Conservation (phyloP, 2,329 filamentous ascomycete genomes). For the Aureobasidium sp. region DNA sequence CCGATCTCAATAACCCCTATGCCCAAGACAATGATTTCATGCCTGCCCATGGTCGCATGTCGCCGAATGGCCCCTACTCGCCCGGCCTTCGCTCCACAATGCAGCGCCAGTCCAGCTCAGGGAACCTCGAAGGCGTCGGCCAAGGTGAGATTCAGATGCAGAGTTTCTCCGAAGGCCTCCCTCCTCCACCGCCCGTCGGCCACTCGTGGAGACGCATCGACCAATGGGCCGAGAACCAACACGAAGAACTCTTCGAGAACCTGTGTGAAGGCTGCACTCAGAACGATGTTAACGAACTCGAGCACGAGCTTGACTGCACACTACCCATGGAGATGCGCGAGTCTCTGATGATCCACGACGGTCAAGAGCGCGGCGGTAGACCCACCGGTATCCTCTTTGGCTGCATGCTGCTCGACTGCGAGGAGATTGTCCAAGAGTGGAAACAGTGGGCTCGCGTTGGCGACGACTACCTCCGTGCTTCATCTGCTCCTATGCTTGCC, state of each 20-base stretch:
- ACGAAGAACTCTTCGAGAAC: slow-evolving; percentile 89
- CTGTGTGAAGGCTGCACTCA: slow-evolving; percentile 82
- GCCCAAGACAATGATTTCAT: slow-evolving; percentile 64
- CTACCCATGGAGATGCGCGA: slow-evolving; percentile 89
- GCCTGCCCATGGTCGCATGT: slow-evolving; percentile 73
- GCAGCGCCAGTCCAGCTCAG: slow-evolving; percentile 38
- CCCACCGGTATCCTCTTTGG: slow-evolving; percentile 91
- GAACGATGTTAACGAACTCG: slow-evolving; percentile 94
- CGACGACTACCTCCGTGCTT: slow-evolving; percentile 61
- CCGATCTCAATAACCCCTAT: slow-evolving; percentile 73
- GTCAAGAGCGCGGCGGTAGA: slow-evolving; percentile 86
- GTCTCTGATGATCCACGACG: slow-evolving; percentile 83
- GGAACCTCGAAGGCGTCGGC: slow-evolving; percentile 61
- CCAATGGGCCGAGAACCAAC: slow-evolving; percentile 87
- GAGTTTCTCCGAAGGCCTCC: slow-evolving; percentile 82
- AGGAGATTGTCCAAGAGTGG: slow-evolving; percentile 97
- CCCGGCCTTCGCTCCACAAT: slow-evolving; percentile 77
- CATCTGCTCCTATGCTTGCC: slow-evolving; percentile 41
- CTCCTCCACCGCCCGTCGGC: slow-evolving; percentile 75
- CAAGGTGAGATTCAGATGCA: slow-evolving; percentile 92
- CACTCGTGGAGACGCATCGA: slow-evolving; percentile 96
- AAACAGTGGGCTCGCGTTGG: slow-evolving; percentile 93
- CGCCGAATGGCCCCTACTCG: slow-evolving; percentile 68
- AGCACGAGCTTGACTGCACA: slow-evolving; percentile 91
- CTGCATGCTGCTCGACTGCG: slow-evolving; percentile 92